Conservation (phyloP, 208 protist species). For the Crithidia bombi region DNA sequence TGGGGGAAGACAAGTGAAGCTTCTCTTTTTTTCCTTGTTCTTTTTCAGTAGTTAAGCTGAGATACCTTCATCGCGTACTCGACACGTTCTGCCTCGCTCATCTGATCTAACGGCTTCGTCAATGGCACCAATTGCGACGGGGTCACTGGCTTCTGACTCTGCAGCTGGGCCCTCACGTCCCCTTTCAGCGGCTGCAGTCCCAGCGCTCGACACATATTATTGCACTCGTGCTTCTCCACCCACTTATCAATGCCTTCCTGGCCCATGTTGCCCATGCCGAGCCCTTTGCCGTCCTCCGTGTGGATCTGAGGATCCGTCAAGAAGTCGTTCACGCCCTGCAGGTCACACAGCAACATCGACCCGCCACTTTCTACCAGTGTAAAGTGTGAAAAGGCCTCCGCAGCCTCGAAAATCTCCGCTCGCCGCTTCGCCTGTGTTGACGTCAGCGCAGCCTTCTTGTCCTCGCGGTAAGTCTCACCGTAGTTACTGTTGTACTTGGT, state of each 20-base stretch:
- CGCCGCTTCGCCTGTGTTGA: conserved; percentile 48
- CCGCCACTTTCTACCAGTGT: conserved; percentile 68
- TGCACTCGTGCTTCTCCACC: conserved; percentile 75
- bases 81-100: conserved; percentile 74
- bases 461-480: conserved; percentile 72
- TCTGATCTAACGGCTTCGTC: conserved; percentile 73
- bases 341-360: conserved; percentile 79
- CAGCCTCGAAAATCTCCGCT: conserved; percentile 65
- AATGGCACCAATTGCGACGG: conserved; percentile 61
- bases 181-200: conserved; percentile 53
- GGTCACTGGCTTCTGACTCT: conserved; percentile 48
- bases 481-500: conserved; percentile 93
- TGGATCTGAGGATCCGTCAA: conserved; percentile 89
- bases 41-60: conserved; percentile 45
- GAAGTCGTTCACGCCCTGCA: conserved; percentile 86
- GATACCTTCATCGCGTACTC: conserved; percentile 73
- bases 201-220: conserved; percentile 67
- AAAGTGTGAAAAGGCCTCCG: conserved; percentile 91
- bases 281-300: conserved; percentile 75
- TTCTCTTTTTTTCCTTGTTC: background rate
- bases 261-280: conserved; percentile 87
- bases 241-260: conserved; percentile 85
- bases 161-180: conserved; percentile 45
- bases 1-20: background rate
- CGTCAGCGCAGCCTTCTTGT: conserved; percentile 60